Conservation (phyloP, 768 basidiomycete genomes). For the Lactarius indigo region DNA sequence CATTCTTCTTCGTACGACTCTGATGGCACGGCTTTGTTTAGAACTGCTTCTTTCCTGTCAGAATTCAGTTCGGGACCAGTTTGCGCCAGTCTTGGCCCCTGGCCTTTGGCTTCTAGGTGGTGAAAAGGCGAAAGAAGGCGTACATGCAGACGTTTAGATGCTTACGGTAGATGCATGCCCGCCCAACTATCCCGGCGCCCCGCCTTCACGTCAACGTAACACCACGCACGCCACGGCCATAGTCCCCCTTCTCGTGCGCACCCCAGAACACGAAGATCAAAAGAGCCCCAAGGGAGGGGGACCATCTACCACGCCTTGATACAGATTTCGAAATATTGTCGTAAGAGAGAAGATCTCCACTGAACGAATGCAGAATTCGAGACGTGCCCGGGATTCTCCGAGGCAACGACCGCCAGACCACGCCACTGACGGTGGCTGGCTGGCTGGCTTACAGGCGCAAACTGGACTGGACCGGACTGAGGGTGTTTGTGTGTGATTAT, state of each 20-base stretch:
- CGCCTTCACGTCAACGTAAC: not conserved
- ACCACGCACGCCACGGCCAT: not conserved
- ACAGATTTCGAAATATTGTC: not conserved
- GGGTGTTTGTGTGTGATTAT: no score
- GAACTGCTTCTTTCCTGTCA: not conserved
- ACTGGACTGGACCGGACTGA: not conserved
- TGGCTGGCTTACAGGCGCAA: not conserved
- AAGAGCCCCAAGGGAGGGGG: no score
- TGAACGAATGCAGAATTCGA: not conserved
- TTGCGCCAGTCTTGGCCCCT: not conserved
- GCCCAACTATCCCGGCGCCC: not conserved
- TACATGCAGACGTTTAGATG: not conserved
- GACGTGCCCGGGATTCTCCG: not conserved
- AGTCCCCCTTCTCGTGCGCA: slow-evolving; percentile 8
- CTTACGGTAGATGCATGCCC: not conserved
- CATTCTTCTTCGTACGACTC: not conserved
- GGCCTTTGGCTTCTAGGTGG: not conserved
- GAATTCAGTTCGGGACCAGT: not conserved
- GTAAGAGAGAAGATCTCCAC: not conserved
- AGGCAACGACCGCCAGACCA: not conserved
- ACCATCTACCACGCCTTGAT: not conserved
- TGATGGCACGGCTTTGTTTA: not conserved
- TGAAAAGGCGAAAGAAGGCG: not conserved
- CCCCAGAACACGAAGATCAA: not conserved
- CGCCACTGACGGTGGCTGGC: not conserved